phyloP scores from a whole-genome alignment of 164 flowering plant species.

The Stephania cephalantha region DNA sequence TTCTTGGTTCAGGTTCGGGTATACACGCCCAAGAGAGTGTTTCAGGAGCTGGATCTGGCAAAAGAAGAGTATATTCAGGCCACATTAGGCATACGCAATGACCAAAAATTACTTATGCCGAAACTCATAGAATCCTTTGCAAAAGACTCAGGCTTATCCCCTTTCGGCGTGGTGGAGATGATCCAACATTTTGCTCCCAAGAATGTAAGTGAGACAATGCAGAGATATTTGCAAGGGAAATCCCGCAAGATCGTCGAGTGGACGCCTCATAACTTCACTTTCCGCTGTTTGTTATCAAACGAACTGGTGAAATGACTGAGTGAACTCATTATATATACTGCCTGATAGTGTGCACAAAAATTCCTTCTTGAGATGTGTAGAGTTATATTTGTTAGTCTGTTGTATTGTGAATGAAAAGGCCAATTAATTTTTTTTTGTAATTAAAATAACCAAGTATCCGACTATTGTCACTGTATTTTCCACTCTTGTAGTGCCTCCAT shows the following conservation, averaged over 20 bases:
- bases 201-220: conserved; percentile 38
- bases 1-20: conserved; percentile 51
- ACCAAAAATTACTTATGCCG: conserved; percentile 64
- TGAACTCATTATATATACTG: neutral
- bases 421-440: neutral
- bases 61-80: conserved; percentile 86
- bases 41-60: conserved; percentile 74
- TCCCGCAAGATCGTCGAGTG: conserved; percentile 72
- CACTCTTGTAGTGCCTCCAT: too few relatives aligned
- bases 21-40: conserved; percentile 71
- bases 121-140: conserved; percentile 72
- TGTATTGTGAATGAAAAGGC: neutral
- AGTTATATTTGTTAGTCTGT: neutral
- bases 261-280: conserved; percentile 70
- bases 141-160: conserved; percentile 60
- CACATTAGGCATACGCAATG: conserved; percentile 56
- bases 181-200: conserved; percentile 59
- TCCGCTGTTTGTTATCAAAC: conserved; percentile 72
- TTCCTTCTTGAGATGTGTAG: conserved; percentile 3
- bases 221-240: conserved; percentile 39
- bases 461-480: neutral
- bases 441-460: neutral
- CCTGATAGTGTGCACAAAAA: neutral
- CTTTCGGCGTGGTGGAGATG: conserved; percentile 49
- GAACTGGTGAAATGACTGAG: conserved; percentile 50